phyloP scores from a whole-genome alignment of 331 rosid genomes.

The Pyracantha coccinea region DNA sequence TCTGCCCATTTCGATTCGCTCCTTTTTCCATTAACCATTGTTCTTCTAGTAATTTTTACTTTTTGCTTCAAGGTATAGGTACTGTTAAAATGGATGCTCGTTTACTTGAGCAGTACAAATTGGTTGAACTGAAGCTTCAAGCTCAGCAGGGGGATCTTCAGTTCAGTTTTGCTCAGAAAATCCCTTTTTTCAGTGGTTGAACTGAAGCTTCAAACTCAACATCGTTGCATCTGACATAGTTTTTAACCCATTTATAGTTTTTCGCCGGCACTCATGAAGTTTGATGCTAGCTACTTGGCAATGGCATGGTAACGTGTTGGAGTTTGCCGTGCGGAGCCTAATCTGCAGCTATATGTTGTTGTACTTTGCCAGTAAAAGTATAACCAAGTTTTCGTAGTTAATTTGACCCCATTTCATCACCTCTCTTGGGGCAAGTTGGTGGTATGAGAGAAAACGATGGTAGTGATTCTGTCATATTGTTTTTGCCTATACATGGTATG shows the following conservation, averaged over 20 bases:
- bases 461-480: not conserved
- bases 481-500: not conserved
- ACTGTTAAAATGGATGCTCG: no score
- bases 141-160: constrained; percentile 85
- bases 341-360: not conserved
- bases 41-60: not conserved
- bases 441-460: not conserved
- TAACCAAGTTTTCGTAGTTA: not conserved
- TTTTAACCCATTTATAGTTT: not conserved
- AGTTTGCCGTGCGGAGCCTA: not conserved
- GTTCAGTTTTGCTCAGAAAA: constrained; percentile 23
- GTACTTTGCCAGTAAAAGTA: not conserved
- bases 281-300: not conserved
- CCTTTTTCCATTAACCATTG: not conserved
- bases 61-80: no score
- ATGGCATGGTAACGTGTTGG: not conserved
- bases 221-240: not conserved
- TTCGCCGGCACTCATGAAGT: not conserved
- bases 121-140: constrained; percentile 89
- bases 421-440: not conserved
- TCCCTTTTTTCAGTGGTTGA: no score
- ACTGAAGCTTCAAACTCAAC: no score
- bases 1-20: not conserved
- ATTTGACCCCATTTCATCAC: not conserved
- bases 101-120: constrained; percentile 69